phyloP scores from a whole-genome alignment of 306 rosid species.

The Pueraria montana region DNA sequence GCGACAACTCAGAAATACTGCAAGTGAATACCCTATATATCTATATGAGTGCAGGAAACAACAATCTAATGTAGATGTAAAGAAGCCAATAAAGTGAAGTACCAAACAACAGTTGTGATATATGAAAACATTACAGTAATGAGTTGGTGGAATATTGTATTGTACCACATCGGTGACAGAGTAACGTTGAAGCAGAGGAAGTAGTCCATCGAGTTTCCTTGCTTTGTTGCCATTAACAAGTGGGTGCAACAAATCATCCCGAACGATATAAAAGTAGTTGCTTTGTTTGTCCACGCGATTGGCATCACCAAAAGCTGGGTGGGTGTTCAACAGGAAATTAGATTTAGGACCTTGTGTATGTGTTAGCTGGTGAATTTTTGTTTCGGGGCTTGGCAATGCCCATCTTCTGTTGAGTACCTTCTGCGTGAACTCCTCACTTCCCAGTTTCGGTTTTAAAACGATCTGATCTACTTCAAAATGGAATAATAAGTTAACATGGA shows the following conservation, averaged over 20 bases:
- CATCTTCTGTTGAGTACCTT: constrained; percentile 79
- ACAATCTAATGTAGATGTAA: too few relatives aligned
- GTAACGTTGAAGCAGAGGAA: constrained; percentile 74
- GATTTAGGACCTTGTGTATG: constrained; percentile 31
- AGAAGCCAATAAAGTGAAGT: too few relatives aligned
- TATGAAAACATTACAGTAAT: too few relatives aligned
- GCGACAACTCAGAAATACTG: constrained; percentile 15
- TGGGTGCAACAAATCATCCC: constrained; percentile 98
- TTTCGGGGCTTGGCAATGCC: constrained; percentile 69
- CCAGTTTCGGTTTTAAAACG: constrained; percentile 50
- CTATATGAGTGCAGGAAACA: too few relatives aligned
- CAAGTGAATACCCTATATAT: too few relatives aligned
- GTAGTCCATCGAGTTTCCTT: constrained; percentile 79
- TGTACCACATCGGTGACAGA: constrained; percentile 83
- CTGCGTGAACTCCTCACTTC: constrained; percentile 61
- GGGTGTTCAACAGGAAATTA: constrained; percentile 46
- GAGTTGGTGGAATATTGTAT: too few relatives aligned
- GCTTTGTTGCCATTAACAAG: constrained; percentile 91
- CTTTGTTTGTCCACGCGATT: constrained; percentile 46
- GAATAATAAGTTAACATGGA: too few relatives aligned
- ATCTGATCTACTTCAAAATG: constrained; percentile 60
- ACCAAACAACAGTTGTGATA: too few relatives aligned
- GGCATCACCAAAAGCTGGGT: constrained; percentile 49
- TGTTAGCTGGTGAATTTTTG: constrained; percentile 68
- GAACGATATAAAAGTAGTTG: constrained; percentile 63